A percentile compares a stretch with the other conserved stretches of the same genome.
phyloP scores from a whole-genome alignment of 140 eudicot genomes.

The Cichorium intybus region DNA sequence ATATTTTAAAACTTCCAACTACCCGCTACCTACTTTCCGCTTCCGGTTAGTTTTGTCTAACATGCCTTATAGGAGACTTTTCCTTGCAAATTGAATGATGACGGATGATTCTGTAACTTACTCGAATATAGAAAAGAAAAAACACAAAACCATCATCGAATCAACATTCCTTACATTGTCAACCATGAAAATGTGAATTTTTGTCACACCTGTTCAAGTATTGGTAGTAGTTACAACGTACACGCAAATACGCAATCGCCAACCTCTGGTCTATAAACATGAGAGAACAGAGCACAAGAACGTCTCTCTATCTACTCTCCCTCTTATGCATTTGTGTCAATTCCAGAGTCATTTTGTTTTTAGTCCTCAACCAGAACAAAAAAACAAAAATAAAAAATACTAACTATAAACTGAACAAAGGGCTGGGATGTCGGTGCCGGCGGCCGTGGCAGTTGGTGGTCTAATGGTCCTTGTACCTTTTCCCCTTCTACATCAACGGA shows the following conservation, averaged over 20 bases:
- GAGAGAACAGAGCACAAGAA: neutral
- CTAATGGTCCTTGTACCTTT: slow-evolving; percentile 64
- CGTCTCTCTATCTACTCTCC: neutral
- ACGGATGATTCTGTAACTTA: too few relatives aligned
- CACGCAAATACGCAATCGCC: neutral
- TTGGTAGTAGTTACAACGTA: neutral
- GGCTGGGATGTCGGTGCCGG: neutral
- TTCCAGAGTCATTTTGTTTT: slow-evolving; percentile 17
- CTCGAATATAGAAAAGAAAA: too few relatives aligned
- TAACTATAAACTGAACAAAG: slow-evolving; percentile 32
- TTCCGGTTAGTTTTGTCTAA: too few relatives aligned
- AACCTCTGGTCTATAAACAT: neutral
- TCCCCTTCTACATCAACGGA: slow-evolving; percentile 29
- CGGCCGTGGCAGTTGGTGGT: slow-evolving; percentile 30
- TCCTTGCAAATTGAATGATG: too few relatives aligned
- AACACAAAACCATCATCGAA: neutral
- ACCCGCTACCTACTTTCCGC: too few relatives aligned
- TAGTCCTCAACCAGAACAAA: slow-evolving; percentile 9
- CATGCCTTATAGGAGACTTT: too few relatives aligned
- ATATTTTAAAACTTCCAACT: too few relatives aligned
- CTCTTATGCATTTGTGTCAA: slow-evolving; percentile 22
- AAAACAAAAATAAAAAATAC: slow-evolving; percentile 3
- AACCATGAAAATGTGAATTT: neutral
- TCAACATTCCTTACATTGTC: neutral
- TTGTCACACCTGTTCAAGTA: neutral